Evolutionary conservation across 1,284 basidiomycete species (phyloP).

Genomic region (Melampsora americana): DNA sequence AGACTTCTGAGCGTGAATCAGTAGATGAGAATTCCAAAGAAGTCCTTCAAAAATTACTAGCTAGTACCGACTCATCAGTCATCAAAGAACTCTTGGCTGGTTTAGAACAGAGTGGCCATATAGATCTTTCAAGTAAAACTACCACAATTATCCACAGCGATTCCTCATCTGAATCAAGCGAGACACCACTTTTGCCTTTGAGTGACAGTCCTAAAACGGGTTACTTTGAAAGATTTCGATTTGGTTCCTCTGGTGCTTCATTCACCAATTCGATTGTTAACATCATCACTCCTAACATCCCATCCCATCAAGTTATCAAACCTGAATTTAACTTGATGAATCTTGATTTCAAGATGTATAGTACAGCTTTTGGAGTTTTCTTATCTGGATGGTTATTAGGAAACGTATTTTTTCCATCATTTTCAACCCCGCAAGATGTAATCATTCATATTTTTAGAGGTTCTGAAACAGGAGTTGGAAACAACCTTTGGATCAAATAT

Average conservation of each 20-base stretch:
- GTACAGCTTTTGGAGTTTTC: background rate
- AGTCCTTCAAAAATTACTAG: background rate
- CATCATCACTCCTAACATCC: background rate
- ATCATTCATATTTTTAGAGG: background rate
- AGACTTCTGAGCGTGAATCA: background rate
- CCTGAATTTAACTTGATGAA: background rate
- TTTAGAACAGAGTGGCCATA: background rate
- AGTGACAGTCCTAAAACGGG: background rate
- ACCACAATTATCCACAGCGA: background rate
- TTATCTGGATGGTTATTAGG: background rate
- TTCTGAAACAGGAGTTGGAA: background rate
- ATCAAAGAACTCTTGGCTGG: background rate
- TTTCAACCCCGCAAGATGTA: background rate
- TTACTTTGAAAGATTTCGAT: conserved; percentile 5
- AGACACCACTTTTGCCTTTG: background rate
- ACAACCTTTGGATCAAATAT: background rate
- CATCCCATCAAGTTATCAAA: no score
- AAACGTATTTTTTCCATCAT: background rate
- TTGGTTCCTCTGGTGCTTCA: background rate
- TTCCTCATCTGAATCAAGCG: background rate
- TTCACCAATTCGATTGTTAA: conserved; percentile 4
- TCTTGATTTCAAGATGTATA: conserved; percentile 2
- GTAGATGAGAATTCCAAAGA: background rate
- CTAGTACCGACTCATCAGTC: background rate
- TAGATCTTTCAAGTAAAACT: background rate